These are phyloP conservation scores for Trypanosoma congolense DNA, from an alignment of 208 protist genomes.

Conservation along the genomic window DNA sequence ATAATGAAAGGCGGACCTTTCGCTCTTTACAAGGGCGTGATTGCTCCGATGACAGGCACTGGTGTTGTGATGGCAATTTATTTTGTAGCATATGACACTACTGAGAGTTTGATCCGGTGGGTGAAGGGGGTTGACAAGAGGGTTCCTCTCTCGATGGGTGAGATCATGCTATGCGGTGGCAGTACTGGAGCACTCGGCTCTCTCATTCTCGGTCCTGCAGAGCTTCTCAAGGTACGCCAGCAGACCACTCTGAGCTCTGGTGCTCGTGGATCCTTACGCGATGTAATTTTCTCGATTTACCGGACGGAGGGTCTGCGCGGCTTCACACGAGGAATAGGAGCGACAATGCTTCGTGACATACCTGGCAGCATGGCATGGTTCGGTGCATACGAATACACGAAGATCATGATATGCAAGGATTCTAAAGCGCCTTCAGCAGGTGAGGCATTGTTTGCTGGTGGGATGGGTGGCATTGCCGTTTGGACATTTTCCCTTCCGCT, in stretches of 20 bases:
- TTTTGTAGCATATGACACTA: conserved; percentile 37
- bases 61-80: conserved; percentile 32
- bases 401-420: conserved; percentile 16
- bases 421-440: conserved; percentile 9
- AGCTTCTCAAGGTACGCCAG: conserved; percentile 49
- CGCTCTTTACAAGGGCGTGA: conserved; percentile 38
- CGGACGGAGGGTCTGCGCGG: conserved; percentile 21
- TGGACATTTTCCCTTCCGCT: conserved; percentile 38
- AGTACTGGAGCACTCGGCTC: conserved; percentile 29
- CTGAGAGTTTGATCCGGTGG: conserved; percentile 23
- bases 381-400: conserved; percentile 37
- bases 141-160: conserved; percentile 10
- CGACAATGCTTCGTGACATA: conserved; percentile 38
- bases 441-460: conserved; percentile 34
- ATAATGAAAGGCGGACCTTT: conserved; percentile 20
- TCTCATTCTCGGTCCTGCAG: conserved; percentile 31
- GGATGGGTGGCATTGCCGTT: conserved; percentile 35
- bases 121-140: conserved; percentile 4
- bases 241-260: conserved; percentile 32
- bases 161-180: conserved; percentile 40
- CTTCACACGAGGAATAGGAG: conserved; percentile 26
- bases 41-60: conserved; percentile 27
- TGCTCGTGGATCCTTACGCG: conserved; percentile 17
- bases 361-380: conserved; percentile 43
- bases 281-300: conserved; percentile 24